A percentile compares a stretch with the other conserved stretches of the same genome.
Evolutionary conservation across 257 asterid species (phyloP).

Genomic region (Solanum sejunctum): DNA sequence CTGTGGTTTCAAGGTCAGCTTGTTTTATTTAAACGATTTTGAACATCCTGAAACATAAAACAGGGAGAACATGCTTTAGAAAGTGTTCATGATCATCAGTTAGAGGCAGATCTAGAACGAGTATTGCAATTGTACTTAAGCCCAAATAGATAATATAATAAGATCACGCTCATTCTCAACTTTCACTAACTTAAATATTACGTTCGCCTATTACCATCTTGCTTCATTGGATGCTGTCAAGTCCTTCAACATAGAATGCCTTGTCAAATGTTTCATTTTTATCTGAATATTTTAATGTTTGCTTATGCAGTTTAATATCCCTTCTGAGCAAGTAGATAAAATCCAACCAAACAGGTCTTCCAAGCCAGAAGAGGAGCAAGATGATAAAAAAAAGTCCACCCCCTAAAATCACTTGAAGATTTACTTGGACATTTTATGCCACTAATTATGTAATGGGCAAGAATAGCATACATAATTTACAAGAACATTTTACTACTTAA

Average conservation of each 20-base stretch:
- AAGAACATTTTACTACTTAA: too few species aligned
- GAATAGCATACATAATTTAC: not conserved
- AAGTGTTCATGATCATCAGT: not conserved
- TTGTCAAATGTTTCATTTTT: not conserved
- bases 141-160: not conserved
- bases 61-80: not conserved
- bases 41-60: not conserved
- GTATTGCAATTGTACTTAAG: not conserved
- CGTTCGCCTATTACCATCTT: not conserved
- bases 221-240: not conserved
- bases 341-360: slow-evolving; percentile 40
- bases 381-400: slow-evolving; percentile 13
- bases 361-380: slow-evolving; percentile 34
- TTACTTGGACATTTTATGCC: not conserved
- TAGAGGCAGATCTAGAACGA: not conserved
- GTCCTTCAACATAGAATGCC: not conserved
- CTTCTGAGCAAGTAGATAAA: slow-evolving; percentile 33
- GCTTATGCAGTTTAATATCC: slow-evolving; percentile 51
- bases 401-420: not conserved
- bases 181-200: not conserved
- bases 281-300: not conserved
- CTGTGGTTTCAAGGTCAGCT: slow-evolving; percentile 64
- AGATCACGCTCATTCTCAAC: not conserved
- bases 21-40: not conserved
- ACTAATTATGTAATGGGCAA: not conserved